Evolutionary conservation across 2,329 filamentous ascomycete genomes (phyloP), one percentile per base, ranked within the genome.

Genomic region (Colletotrichum destructivum): DNA sequence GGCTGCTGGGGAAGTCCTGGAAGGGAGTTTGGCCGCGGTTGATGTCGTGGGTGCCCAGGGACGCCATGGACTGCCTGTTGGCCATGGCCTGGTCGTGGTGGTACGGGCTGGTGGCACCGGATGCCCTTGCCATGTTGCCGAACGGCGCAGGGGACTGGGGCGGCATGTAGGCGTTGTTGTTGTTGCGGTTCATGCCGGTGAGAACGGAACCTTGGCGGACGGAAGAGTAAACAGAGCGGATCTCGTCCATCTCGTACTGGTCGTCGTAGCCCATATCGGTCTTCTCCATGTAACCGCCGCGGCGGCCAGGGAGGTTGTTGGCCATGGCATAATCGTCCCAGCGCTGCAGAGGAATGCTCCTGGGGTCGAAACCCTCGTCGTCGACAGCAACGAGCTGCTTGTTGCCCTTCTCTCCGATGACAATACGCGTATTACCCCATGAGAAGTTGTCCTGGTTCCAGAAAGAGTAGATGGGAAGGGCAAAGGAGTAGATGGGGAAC

Each of bases 361-460:
- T 91, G 38, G 96, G 96, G 78, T 99, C 94, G 79, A 97, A 99
- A 12, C 88, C 90, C 80, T 96, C 94, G 72, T 93, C 91, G 35
- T 96, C 93, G 3, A 95, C 90, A 0, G 95, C 95, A 64, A 99
- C 88, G n/a, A 98, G 87, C 79, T 97, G 91, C 85, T 97, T 98
- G 80, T 89, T 90, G 74, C 95, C 96, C 82, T 96, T 94, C 82
- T 99, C 96, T 71, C 95, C 96, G 75, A 98, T 93, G 76, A 99
- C 96, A 75, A 99, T 91, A 89, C 96, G 95, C 1, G 96, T 99
- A 85, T 96, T 98, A 88, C 96, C 96, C 96, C 96, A 99, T 2
- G 92, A 92, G 88, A 99, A 99, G 84, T 99, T 96, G 83, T 99
- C 96, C 82, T 98, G 95, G 84, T 98, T 97, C 96, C 96, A 99